These are phyloP conservation scores for Hyaloscypha finlandica DNA, from an alignment of 495 filamentous ascomycete genomes.

Conservation along the genomic window DNA sequence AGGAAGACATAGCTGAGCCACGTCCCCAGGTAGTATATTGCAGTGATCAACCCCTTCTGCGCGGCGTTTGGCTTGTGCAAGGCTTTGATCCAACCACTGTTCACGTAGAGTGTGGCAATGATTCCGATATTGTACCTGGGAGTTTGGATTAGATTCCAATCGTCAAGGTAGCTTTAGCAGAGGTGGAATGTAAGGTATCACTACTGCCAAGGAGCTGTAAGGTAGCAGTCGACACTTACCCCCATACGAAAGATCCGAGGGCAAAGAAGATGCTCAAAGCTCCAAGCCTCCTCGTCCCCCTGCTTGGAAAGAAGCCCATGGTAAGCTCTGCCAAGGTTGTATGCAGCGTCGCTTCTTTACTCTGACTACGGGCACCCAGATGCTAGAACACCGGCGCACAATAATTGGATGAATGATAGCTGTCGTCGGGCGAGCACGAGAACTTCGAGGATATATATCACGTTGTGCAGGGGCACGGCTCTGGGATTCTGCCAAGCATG, in stretches of 20 bases:
- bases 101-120: slow-evolving; percentile 55
- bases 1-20: slow-evolving; percentile 57
- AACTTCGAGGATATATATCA: neutral
- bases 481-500: neutral
- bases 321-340: neutral
- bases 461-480: neutral
- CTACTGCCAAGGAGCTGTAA: neutral
- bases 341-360: neutral
- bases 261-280: slow-evolving; percentile 52
- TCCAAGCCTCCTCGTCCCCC: slow-evolving; percentile 11
- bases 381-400: neutral
- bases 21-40: slow-evolving; percentile 59
- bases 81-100: slow-evolving; percentile 50
- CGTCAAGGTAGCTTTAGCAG: neutral
- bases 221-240: slow-evolving; percentile 39
- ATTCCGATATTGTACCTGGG: slow-evolving; percentile 58
- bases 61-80: slow-evolving; percentile 46
- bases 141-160: slow-evolving; percentile 5
- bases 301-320: neutral
- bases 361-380: neutral
- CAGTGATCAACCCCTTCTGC: slow-evolving; percentile 52
- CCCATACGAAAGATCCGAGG: slow-evolving; percentile 61
- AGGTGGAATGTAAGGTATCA: neutral
- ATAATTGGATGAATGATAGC: neutral
- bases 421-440: neutral